Conservation (phyloP, 192 early-diverging fungal genomes). For the Coemansia sp. region DNA sequence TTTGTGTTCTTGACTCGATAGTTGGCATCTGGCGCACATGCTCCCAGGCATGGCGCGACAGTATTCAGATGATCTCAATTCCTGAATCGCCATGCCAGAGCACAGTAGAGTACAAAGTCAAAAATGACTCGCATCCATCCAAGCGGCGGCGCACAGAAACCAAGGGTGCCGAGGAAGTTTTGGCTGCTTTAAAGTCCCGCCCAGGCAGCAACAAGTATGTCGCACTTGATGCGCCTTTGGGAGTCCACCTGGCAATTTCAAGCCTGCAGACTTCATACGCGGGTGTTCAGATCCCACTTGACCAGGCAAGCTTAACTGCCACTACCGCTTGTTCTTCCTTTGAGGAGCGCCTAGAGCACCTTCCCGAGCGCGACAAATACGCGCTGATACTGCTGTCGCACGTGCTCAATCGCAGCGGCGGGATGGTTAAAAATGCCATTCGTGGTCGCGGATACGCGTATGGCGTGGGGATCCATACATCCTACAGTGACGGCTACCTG, state of each 20-base stretch:
- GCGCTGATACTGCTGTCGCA: conserved; percentile 56
- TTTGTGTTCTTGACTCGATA: background rate
- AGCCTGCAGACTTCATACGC: conserved; percentile 42
- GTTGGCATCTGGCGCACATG: conserved; percentile 23
- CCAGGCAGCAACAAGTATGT: conserved; percentile 23
- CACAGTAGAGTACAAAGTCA: conserved; percentile 8
- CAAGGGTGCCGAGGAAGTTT: background rate
- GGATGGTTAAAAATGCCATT: conserved; percentile 78
- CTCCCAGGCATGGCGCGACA: conserved; percentile 26
- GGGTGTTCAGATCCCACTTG: conserved; percentile 38
- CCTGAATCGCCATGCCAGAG: conserved; percentile 32
- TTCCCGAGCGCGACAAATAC: conserved; percentile 32
- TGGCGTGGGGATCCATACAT: conserved; percentile 50
- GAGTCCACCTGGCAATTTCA: conserved; percentile 28
- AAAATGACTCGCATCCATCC: conserved; percentile 13
- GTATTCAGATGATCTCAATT: conserved; percentile 10
- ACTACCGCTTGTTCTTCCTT: conserved; percentile 5
- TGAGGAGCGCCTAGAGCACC: conserved; percentile 24
- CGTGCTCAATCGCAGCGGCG: conserved; percentile 71
- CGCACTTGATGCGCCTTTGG: conserved; percentile 17
- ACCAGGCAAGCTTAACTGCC: background rate
- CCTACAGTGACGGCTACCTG: conserved; percentile 23
- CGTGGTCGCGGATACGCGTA: conserved; percentile 78
- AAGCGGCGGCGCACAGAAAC: conserved; percentile 24
- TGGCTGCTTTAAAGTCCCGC: conserved; percentile 3